phyloP scores from a whole-genome alignment of 2,329 filamentous ascomycete species.

The Arthrinium puccinioides region DNA sequence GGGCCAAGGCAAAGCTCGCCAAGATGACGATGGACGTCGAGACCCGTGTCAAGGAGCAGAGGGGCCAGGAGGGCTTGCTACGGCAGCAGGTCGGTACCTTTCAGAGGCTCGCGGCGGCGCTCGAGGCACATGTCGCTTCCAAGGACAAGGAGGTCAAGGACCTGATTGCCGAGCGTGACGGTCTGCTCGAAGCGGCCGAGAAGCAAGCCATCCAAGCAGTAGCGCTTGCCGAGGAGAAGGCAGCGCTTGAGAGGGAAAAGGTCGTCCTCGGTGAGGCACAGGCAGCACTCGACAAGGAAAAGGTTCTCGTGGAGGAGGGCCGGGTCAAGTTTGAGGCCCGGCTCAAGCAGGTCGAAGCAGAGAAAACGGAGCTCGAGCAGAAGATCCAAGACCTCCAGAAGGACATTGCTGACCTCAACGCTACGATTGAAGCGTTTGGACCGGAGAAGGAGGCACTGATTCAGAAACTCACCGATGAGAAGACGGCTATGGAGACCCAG shows the following conservation, averaged over 20 bases:
- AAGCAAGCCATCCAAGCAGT: slow-evolving; percentile 11
- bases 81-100: slow-evolving; percentile 15
- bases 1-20: slow-evolving; percentile 16
- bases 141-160: slow-evolving; percentile 19
- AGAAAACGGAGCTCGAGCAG: slow-evolving; percentile 8
- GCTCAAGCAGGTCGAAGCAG: slow-evolving; percentile 16
- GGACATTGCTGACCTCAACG: slow-evolving; percentile 4
- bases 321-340: slow-evolving; percentile 19
- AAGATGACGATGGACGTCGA: slow-evolving; percentile 16
- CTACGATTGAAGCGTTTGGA: slow-evolving; percentile 1
- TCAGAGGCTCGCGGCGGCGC: slow-evolving; percentile 11
- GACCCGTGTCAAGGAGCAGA: slow-evolving; percentile 13
- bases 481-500: slow-evolving; percentile 7
- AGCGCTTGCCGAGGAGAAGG: slow-evolving; percentile 6
- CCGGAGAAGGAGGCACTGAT: slow-evolving; percentile 1
- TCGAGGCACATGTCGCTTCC: slow-evolving; percentile 17
- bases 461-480: slow-evolving; percentile 4
- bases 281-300: slow-evolving; percentile 10
- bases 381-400: slow-evolving; percentile 6
- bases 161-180: slow-evolving; percentile 15
- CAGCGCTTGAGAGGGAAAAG: slow-evolving; percentile 10
- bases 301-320: slow-evolving; percentile 18
- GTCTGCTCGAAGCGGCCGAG: slow-evolving; percentile 10
- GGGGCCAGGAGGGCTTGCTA: slow-evolving; percentile 17
- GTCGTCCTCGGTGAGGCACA: slow-evolving; percentile 5